Percentiles rank a stretch among this genome's conserved stretches.
Evolutionary conservation across 179 eudicot genomes (phyloP).

Genomic region (Silene noctiflora): DNA sequence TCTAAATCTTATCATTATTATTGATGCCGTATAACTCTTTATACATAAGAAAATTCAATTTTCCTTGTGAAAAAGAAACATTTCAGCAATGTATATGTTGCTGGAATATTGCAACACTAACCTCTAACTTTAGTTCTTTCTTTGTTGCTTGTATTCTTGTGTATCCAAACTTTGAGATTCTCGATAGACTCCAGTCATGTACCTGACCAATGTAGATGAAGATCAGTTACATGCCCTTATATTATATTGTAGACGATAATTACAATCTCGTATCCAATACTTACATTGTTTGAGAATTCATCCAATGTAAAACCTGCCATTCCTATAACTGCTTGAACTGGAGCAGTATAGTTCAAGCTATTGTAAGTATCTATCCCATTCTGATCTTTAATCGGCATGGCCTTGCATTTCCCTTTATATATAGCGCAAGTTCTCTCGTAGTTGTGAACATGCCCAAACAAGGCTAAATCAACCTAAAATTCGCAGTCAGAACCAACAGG

Average conservation of each 20-base stretch:
- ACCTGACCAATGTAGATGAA: conserved; percentile 31
- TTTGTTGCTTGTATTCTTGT: conserved; percentile 60
- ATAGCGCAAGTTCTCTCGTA: conserved; percentile 85
- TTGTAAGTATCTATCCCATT: conserved; percentile 58
- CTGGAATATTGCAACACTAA: conserved; percentile 17
- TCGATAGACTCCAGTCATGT: conserved; percentile 53
- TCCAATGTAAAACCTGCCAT: conserved; percentile 89
- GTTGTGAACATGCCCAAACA: conserved; percentile 88
- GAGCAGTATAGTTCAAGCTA: conserved; percentile 57
- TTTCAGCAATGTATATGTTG: not conserved
- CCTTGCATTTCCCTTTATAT: conserved; percentile 51
- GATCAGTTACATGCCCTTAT: not conserved
- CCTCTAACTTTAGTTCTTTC: conserved; percentile 53
- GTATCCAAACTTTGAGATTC: conserved; percentile 61
- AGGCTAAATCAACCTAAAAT: conserved; percentile 65
- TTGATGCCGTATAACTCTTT: no score
- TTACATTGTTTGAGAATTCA: conserved; percentile 43
- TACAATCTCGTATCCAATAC: not conserved
- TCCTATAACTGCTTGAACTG: conserved; percentile 78
- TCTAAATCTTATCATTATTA: no score
- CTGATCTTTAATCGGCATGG: conserved; percentile 58
- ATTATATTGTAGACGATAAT: not conserved
- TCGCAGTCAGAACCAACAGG: not conserved
- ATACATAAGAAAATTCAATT: no score
- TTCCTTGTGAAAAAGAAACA: no score